Evolutionary conservation across 768 basidiomycete genomes (phyloP), one percentile per base, ranked within the genome.

Genomic region (Mrakia frigida): DNA sequence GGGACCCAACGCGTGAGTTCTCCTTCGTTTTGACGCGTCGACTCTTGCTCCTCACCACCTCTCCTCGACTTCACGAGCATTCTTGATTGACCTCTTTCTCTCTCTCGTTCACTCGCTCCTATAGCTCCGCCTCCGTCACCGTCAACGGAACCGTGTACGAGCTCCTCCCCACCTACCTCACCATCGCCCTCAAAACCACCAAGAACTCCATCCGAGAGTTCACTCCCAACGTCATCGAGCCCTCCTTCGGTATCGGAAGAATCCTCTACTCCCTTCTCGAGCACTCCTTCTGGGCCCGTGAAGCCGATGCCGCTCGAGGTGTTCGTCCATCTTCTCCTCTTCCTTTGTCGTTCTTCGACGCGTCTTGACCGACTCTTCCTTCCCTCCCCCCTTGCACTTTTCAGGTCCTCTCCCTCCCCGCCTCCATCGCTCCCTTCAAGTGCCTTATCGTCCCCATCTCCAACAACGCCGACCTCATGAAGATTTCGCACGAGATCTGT

Each of bases 151-250:
- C 87, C 80, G 85, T 89, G 79, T 91, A 92, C 84, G 85, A 87
- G 69, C 83, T 98, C 74, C 89, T 91, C 10, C 85, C 90, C 41
- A 90, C 91, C 59, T 84, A 91, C 71, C 82, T 98, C 80, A 89
- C 88, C 67, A 90, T 98, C 79, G 89, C 92, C 79, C 87, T 88
- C 75, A 92, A 90, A 85, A 91, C 91, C 56, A 89, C 94, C 82
- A 96, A 94, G 81, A 92, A 94, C 81, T 90, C 90, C 46, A 94
- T 93, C 79, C 92, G 96, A 79, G 95, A 98, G 84, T 97, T 88
- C 85, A 93, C 90, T 74, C 97, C 96, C 52, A 98, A 98, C 84
- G 97, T 99, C 83, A 96, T 98, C 83, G 96, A 98, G 83, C 95
- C 97, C 33, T 99, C 97, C 6, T 97, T 98, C 84, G 96, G 97